Evolutionary conservation across 768 basidiomycete genomes (phyloP).

Genomic region (Antrodiella citrinella): DNA sequence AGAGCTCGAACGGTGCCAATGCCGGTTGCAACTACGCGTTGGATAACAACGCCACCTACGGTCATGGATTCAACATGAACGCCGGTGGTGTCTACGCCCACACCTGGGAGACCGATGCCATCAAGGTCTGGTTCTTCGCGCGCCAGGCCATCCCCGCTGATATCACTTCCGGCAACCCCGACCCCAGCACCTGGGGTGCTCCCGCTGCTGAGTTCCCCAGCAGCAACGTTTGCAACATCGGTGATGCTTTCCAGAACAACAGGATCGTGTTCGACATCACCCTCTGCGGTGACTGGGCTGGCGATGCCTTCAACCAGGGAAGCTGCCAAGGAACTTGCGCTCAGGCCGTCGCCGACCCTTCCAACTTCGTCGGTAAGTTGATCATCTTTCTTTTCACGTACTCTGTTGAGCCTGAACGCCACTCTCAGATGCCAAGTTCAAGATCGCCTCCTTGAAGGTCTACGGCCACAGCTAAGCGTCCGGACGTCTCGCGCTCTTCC

Average conservation of each 20-base stretch:
- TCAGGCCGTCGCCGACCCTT: constrained; percentile 39
- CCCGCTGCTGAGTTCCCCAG: constrained; percentile 32
- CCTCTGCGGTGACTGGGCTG: constrained; percentile 38
- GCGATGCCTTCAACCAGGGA: constrained; percentile 20
- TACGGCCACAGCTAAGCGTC: constrained; percentile 19
- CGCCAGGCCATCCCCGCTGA: constrained; percentile 29
- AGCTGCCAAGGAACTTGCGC: constrained; percentile 28
- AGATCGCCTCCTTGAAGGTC: constrained; percentile 47
- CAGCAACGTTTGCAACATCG: constrained; percentile 25
- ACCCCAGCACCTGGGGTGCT: constrained; percentile 33
- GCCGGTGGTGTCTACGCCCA: constrained; percentile 41
- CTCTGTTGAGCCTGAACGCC: constrained; percentile 2
- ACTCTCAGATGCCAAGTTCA: constrained; percentile 44
- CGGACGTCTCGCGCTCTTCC: background rate
- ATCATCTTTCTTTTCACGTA: constrained; percentile 1
- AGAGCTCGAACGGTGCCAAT: constrained; percentile 23
- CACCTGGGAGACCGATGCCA: constrained; percentile 29
- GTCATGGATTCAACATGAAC: constrained; percentile 31
- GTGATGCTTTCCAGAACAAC: constrained; percentile 29
- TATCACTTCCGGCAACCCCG: constrained; percentile 26
- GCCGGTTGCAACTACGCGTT: constrained; percentile 35
- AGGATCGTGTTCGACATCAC: constrained; percentile 34
- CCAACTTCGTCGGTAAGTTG: constrained; percentile 40
- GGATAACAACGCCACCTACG: constrained; percentile 26
- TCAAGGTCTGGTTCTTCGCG: constrained; percentile 40